phyloP scores from a whole-genome alignment of 1,284 basidiomycete genomes.

The Moniliella sp. region DNA sequence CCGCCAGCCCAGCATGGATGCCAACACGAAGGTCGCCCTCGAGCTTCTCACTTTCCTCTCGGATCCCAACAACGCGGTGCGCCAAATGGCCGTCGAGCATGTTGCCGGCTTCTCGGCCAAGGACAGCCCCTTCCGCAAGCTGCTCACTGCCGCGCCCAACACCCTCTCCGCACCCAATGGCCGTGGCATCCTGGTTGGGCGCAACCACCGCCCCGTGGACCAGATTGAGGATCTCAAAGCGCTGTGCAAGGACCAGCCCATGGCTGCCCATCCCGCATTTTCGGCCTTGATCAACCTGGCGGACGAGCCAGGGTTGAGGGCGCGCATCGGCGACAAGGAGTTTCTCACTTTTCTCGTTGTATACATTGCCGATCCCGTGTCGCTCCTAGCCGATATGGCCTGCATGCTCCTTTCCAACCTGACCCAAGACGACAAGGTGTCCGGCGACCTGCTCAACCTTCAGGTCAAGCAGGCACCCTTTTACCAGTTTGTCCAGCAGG shows the following conservation, averaged over 20 bases:
- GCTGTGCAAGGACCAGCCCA: constrained; percentile 58
- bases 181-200: constrained; percentile 8
- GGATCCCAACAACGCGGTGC: constrained; percentile 56
- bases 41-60: constrained; percentile 66
- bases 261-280: constrained; percentile 78
- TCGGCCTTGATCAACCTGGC: constrained; percentile 80
- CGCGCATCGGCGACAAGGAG: constrained; percentile 47
- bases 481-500: constrained; percentile 20
- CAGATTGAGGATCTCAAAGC: constrained; percentile 47
- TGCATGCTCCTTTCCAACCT: constrained; percentile 92
- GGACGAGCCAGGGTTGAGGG: constrained; percentile 52
- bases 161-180: constrained; percentile 17
- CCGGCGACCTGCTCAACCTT: constrained; percentile 47
- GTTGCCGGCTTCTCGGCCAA: constrained; percentile 40
- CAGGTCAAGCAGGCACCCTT: constrained; percentile 29
- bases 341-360: constrained; percentile 69
- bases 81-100: constrained; percentile 64
- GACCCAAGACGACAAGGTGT: constrained; percentile 53
- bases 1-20: too few relatives aligned
- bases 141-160: constrained; percentile 9
- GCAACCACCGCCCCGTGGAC: constrained; percentile 22
- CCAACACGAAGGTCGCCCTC: too few relatives aligned
- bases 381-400: constrained; percentile 74
- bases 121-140: constrained; percentile 10
- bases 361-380: constrained; percentile 69